These are phyloP conservation scores for Bifiguratus adelaidae DNA, from an alignment of 192 early-diverging fungal species.

Conservation along the genomic window DNA sequence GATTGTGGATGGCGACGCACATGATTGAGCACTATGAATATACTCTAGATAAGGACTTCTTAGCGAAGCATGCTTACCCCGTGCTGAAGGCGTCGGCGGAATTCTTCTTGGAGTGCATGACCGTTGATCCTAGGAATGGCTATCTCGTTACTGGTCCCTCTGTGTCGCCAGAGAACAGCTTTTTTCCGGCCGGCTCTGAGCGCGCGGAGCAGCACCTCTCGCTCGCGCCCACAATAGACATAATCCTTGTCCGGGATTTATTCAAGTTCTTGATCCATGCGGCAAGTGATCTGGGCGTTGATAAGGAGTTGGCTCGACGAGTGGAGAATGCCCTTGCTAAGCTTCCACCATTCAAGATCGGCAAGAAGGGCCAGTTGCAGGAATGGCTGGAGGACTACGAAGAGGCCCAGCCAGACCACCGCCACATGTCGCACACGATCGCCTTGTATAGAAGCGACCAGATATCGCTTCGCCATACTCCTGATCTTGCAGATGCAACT, in stretches of 20 bases:
- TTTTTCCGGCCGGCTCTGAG: background rate
- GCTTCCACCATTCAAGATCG: background rate
- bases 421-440: background rate
- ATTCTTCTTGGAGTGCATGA: background rate
- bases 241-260: background rate
- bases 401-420: background rate
- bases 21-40: background rate
- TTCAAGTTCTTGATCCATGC: background rate
- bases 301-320: too few relatives aligned
- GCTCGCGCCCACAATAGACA: conserved; percentile 1
- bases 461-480: background rate
- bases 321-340: too few relatives aligned
- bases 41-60: background rate
- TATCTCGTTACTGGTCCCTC: background rate
- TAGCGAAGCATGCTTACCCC: background rate
- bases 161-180: background rate
- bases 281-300: too few relatives aligned
- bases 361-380: background rate
- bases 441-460: background rate
- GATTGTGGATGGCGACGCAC: background rate
- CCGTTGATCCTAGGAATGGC: background rate
- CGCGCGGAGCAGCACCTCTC: too few relatives aligned
- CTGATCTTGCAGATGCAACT: background rate
- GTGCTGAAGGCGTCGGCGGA: background rate
- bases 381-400: conserved; percentile 1